Percentiles rank a stretch among this genome's conserved stretches.
Conservation (phyloP, 2,329 filamentous ascomycete species). For the Fonsecaea pedrosoi region DNA sequence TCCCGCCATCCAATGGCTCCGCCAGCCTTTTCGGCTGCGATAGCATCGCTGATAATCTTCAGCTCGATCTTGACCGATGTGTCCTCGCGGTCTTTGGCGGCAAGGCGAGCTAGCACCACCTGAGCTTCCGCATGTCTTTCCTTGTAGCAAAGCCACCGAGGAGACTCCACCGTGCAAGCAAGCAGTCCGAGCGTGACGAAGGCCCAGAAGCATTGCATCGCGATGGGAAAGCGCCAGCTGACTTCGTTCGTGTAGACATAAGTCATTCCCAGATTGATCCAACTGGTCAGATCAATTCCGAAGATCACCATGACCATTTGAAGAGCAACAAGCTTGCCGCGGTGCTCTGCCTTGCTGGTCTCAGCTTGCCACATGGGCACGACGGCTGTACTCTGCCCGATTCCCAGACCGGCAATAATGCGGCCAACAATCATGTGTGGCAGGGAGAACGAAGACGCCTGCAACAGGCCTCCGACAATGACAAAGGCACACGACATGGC, state of each 20-base stretch:
- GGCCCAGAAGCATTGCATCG: slow-evolving; percentile 60
- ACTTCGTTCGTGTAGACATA: slow-evolving; percentile 48
- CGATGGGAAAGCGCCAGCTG: slow-evolving; percentile 63
- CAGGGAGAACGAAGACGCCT: slow-evolving; percentile 51
- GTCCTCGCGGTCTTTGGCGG: slow-evolving; percentile 1
- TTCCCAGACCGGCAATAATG: slow-evolving; percentile 54
- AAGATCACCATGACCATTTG: slow-evolving; percentile 31
- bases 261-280: slow-evolving; percentile 28
- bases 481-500: slow-evolving; percentile 53
- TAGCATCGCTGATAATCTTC: slow-evolving; percentile 20
- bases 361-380: slow-evolving; percentile 54
- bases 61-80: slow-evolving; percentile 14
- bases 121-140: slow-evolving; percentile 9
- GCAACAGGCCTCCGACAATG: slow-evolving; percentile 52
- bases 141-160: slow-evolving; percentile 47
- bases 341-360: slow-evolving; percentile 52
- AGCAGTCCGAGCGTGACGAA: slow-evolving; percentile 52
- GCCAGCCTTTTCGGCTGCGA: slow-evolving; percentile 18
- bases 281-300: slow-evolving; percentile 29
- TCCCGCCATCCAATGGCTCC: slow-evolving; percentile 11
- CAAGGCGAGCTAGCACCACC: slow-evolving; percentile 5
- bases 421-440: slow-evolving; percentile 55
- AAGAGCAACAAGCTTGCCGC: slow-evolving; percentile 48
- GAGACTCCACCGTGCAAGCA: slow-evolving; percentile 49
- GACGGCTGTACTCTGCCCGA: slow-evolving; percentile 44